These are phyloP conservation scores for Nicotiana noctiflora DNA, from an alignment of 257 asterid species.

Conservation along the genomic window DNA sequence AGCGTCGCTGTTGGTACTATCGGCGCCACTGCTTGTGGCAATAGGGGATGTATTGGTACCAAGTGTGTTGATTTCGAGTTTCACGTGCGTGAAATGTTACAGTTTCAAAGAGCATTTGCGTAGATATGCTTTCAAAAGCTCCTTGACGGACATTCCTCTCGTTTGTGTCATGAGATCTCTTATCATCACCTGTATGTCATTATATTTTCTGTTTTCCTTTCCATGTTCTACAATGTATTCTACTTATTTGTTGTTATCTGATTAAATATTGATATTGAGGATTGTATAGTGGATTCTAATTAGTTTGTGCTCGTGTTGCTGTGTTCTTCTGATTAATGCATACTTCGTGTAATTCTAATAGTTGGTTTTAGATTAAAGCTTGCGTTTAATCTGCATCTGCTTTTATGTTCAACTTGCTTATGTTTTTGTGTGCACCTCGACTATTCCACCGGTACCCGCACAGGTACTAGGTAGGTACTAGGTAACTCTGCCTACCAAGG, in stretches of 20 bases:
- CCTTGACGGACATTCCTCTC: conserved; percentile 86
- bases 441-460: too few relatives aligned
- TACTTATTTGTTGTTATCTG: not conserved
- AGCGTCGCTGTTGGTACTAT: conserved; percentile 62
- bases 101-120: conserved; percentile 62
- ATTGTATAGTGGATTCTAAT: not conserved
- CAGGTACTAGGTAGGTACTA: too few relatives aligned
- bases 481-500: too few relatives aligned
- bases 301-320: not conserved
- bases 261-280: not conserved
- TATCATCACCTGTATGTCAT: conserved; percentile 56
- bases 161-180: conserved; percentile 85
- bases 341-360: not conserved
- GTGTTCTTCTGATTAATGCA: not conserved
- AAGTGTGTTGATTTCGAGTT: conserved; percentile 60
- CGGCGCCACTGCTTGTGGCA: conserved; percentile 78
- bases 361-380: not conserved
- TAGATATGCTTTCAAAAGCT: conserved; percentile 80
- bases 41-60: conserved; percentile 67
- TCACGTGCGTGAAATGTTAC: conserved; percentile 68
- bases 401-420: not conserved
- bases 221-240: not conserved
- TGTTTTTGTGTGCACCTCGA: not conserved
- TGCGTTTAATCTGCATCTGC: not conserved
- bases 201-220: not conserved